Evolutionary conservation across 2,329 filamentous ascomycete species (phyloP), one percentile per base, ranked within the genome.

Genomic region (Fusarium anthophilum): DNA sequence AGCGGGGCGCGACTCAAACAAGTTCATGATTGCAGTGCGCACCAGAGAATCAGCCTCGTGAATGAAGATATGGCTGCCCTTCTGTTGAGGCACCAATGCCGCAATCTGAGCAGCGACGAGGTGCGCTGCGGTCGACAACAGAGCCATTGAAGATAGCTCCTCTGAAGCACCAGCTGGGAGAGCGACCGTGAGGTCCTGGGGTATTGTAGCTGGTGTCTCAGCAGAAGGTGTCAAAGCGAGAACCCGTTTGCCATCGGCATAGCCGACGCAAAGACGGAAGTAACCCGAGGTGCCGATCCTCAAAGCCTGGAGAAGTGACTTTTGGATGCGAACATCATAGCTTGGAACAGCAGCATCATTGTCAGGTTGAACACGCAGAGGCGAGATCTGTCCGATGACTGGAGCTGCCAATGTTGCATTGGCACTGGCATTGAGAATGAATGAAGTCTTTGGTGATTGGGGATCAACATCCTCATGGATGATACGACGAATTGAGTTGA

Each of bases 201-300:
- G 60, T 14, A 41, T 58, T 17, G 30, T 18, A 2, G 53, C 60
- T 15, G 60, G 60, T 2, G 53, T 63, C 20, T 63, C 51, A 26
- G 60, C 39, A 28, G 51, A 63, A 17, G 60, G 15, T 5, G 60
- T 43, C 30, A 63, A n/a, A 8, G 51, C 53, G 2, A 63, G 38
- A 15, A 63, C 9, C 9, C 22, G 17, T 32, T 58, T 45, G 4
- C 38, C 60, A 26, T 39, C 15, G 1, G 30, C 15, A n/a, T 58
- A 41, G 20, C 60, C 60, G 47, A 63, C 53, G 15, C 51, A 63
- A 15, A 63, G 60, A 24, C 60, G 60, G 53, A 63, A 32, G 22
- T 30, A 63, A 5, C 60, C 60, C 10, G 26, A n/a, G 0, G 32
- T 15, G 6, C 24, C 20, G 15, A 63, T 32, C 5, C 41, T 63